Evolutionary conservation across 2,329 filamentous ascomycete genomes (phyloP).

Genomic region (Amesomyces nigricolor): DNA sequence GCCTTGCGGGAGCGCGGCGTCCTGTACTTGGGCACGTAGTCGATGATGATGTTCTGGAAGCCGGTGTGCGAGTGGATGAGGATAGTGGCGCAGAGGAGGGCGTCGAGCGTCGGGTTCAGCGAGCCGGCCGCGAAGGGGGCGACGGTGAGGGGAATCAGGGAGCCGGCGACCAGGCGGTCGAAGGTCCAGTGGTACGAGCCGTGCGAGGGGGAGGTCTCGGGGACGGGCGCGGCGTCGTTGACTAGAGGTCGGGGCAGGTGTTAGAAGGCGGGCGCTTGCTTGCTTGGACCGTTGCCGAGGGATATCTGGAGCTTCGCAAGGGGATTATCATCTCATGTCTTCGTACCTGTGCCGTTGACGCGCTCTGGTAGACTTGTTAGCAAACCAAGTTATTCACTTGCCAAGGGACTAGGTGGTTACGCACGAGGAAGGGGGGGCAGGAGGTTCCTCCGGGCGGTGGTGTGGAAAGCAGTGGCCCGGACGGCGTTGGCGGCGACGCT

Average conservation of each 20-base stretch:
- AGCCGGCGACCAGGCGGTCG: constrained; percentile 76
- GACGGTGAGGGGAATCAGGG: constrained; percentile 78
- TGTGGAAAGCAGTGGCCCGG: constrained; percentile 78
- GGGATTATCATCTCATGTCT: constrained; percentile 5
- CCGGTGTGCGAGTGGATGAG: constrained; percentile 94
- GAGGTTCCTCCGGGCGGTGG: constrained; percentile 66
- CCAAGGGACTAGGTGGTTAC: constrained; percentile 32
- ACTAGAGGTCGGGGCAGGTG: constrained; percentile 43
- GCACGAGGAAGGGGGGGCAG: constrained; percentile 81
- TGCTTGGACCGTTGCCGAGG: neutral
- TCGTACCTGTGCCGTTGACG: constrained; percentile 68
- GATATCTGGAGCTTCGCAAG: neutral
- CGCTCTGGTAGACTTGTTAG: constrained; percentile 48
- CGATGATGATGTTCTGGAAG: constrained; percentile 83
- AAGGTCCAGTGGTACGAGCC: constrained; percentile 99
- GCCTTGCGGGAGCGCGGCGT: constrained; percentile 61
- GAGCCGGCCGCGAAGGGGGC: constrained; percentile 89
- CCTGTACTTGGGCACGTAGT: constrained; percentile 76
- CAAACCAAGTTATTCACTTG: constrained; percentile 36
- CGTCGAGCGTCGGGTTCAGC: constrained; percentile 83
- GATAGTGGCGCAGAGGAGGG: constrained; percentile 73
- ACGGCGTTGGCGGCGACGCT: constrained; percentile 35
- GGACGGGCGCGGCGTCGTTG: constrained; percentile 79
- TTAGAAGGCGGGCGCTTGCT: constrained; percentile 20
- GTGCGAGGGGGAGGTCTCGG: constrained; percentile 66